Percentiles rank a stretch among this genome's conserved stretches.
Evolutionary conservation across 2,329 filamentous ascomycete genomes (phyloP).

Genomic region (Ceratocystiopsis minuta): DNA sequence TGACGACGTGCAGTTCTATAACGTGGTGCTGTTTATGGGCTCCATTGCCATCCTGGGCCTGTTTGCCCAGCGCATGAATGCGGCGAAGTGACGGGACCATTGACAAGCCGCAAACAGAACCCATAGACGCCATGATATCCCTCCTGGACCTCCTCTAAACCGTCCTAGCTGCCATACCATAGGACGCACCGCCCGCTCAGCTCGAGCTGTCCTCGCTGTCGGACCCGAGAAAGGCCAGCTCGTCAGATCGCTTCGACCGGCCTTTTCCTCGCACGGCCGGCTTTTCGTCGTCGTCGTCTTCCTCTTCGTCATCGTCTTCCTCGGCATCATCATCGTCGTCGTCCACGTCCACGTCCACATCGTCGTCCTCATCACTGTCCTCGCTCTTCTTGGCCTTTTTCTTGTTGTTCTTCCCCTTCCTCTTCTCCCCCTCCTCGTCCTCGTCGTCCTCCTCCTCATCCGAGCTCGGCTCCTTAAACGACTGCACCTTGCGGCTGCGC

Average conservation of each 20-base stretch:
- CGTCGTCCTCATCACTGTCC: not conserved
- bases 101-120: too few relatives aligned
- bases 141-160: not conserved
- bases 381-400: not conserved
- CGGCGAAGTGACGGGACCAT: constrained; percentile 15
- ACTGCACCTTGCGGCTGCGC: constrained; percentile 17
- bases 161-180: too few relatives aligned
- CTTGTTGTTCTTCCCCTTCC: not conserved
- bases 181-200: too few relatives aligned
- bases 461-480: constrained; percentile 21
- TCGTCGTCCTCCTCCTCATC: constrained; percentile 17
- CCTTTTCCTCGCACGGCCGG: constrained; percentile 17
- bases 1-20: constrained; percentile 69
- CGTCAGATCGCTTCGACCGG: constrained; percentile 28
- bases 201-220: constrained; percentile 34
- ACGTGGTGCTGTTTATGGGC: constrained; percentile 88
- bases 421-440: not conserved
- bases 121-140: too few relatives aligned
- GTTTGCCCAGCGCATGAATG: constrained; percentile 71
- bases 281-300: constrained; percentile 11
- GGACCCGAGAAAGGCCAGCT: constrained; percentile 42
- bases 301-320: constrained; percentile 10
- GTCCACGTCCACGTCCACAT: constrained; percentile 9
- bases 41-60: constrained; percentile 90
- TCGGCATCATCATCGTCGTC: constrained; percentile 14